phyloP scores from a whole-genome alignment of 805 yeast species.

The Sugiyamaella smithiae region DNA sequence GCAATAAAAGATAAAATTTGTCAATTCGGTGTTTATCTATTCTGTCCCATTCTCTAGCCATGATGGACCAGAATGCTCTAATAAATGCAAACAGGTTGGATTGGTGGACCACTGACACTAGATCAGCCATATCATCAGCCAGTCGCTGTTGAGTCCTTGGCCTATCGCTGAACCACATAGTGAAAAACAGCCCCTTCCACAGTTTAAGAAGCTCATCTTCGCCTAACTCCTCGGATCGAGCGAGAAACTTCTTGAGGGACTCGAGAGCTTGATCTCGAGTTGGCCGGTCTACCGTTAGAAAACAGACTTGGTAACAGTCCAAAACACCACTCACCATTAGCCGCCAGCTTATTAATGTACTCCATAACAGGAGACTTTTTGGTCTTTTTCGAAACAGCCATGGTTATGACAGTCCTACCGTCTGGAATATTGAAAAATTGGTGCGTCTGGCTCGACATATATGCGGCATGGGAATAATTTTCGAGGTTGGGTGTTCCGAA shows the following conservation, averaged over 20 bases:
- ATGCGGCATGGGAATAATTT: neutral
- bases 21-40: slow-evolving; percentile 84
- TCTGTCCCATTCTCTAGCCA: slow-evolving; percentile 76
- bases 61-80: slow-evolving; percentile 76
- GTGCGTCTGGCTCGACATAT: too few species aligned
- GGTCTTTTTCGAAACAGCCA: slow-evolving; percentile 16
- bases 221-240: slow-evolving; percentile 40
- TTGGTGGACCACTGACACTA: slow-evolving; percentile 37
- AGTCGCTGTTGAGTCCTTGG: slow-evolving; percentile 88
- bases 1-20: slow-evolving; percentile 75
- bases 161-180: slow-evolving; percentile 96
- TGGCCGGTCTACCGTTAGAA: slow-evolving; percentile 46
- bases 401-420: slow-evolving; percentile 1
- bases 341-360: slow-evolving; percentile 71
- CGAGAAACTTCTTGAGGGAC: slow-evolving; percentile 57
- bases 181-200: slow-evolving; percentile 93
- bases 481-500: neutral
- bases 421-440: too few species aligned
- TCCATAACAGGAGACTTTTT: slow-evolving; percentile 12
- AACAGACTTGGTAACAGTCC: neutral
- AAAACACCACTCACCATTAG: slow-evolving; percentile 42
- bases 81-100: slow-evolving; percentile 51
- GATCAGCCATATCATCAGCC: slow-evolving; percentile 65
- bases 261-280: slow-evolving; percentile 73
- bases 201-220: slow-evolving; percentile 68